These are phyloP conservation scores for Alternaria sp. DNA, from an alignment of 2,329 filamentous ascomycete species.

Conservation along the genomic window DNA sequence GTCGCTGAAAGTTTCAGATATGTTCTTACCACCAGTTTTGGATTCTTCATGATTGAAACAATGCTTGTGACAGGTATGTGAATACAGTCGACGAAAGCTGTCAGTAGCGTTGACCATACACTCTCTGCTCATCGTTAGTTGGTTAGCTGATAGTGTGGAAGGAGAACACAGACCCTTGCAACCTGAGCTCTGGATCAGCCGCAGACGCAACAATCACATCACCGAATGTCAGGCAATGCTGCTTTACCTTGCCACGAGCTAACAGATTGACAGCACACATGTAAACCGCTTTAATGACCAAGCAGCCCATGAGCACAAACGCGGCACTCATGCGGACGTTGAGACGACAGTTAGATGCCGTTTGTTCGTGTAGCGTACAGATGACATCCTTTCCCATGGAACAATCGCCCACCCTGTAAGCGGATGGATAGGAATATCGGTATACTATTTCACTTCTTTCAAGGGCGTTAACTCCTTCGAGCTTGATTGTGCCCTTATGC, in stretches of 20 bases:
- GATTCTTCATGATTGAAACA: background rate
- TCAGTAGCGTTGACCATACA: background rate
- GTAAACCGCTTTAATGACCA: background rate
- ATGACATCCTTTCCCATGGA: background rate
- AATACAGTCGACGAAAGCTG: background rate
- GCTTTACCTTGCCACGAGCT: background rate
- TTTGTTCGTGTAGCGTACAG: background rate
- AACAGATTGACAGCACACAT: background rate
- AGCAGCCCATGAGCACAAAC: background rate
- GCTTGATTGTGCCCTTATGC: accelerated
- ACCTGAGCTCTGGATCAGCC: background rate
- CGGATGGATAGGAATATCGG: background rate
- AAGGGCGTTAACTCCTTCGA: background rate
- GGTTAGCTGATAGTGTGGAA: background rate
- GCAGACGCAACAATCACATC: background rate
- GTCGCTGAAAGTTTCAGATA: too few relatives aligned
- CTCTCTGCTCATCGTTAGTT: background rate
- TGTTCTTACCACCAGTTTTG: background rate
- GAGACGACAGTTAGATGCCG: background rate
- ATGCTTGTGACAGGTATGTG: background rate
- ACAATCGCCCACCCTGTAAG: background rate
- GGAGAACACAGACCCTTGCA: background rate
- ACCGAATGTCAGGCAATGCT: background rate
- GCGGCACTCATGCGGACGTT: background rate
- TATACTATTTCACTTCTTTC: too few relatives aligned